These are phyloP conservation scores for Eucalyptus sp. DNA, from an alignment of 345 rosid species.

Conservation along the genomic window DNA sequence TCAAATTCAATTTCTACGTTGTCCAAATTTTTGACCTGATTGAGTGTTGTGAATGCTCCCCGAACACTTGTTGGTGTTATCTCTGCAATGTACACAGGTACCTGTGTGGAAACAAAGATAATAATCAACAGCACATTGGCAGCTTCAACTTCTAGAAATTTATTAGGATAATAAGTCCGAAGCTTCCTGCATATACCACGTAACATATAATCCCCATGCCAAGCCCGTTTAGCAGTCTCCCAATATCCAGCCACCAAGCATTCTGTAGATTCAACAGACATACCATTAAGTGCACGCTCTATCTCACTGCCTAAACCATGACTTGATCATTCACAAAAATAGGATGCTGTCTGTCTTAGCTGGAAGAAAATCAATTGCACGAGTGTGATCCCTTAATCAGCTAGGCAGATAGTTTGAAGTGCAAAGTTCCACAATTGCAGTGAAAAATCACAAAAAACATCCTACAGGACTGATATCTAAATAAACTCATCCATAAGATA, in stretches of 20 bases:
- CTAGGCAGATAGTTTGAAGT: background rate
- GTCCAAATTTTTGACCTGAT: background rate
- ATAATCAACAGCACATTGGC: background rate
- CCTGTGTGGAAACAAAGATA: background rate
- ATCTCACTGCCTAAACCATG: background rate
- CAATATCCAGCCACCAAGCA: slow-evolving; percentile 22
- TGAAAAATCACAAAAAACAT: background rate
- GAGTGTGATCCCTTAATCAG: background rate
- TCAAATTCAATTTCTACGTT: background rate
- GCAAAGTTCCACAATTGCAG: background rate
- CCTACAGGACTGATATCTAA: background rate
- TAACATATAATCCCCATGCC: slow-evolving; percentile 18
- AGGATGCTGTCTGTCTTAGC: background rate
- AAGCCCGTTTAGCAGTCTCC: slow-evolving; percentile 13
- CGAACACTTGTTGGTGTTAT: slow-evolving; percentile 1
- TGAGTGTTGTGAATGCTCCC: slow-evolving; percentile 3
- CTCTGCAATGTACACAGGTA: slow-evolving; percentile 4
- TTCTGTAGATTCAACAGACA: background rate
- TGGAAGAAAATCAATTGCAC: background rate
- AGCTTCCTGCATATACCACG: slow-evolving; percentile 7
- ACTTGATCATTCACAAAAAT: background rate
- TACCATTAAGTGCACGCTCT: background rate
- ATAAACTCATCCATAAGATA: background rate
- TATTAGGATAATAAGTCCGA: background rate
- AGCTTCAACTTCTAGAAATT: background rate